Evolutionary conservation across 441 rosid genomes (phyloP), one percentile per base, ranked within the genome.

Genomic region (Gossypium schwendimanii): DNA sequence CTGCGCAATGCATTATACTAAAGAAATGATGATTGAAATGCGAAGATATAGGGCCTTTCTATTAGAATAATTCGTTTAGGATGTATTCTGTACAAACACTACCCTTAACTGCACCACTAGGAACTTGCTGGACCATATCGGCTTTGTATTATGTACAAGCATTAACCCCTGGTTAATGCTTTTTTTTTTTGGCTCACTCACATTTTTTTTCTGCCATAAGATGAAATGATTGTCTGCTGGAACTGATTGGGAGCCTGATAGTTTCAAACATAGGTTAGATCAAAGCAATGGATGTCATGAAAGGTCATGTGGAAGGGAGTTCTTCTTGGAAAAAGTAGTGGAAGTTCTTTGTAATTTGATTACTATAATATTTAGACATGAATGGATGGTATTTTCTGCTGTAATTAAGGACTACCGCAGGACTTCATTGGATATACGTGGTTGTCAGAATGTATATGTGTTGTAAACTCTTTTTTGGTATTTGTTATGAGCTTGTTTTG

Each of bases 361-460:
- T 36, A 9, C 23, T 17, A 18, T 18, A 14, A 63, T 18, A 63
- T 3, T 17, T 63, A 36, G 24, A 33, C 66, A 62, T 63, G 67
- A 15, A 17, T 15, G 47, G 49, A 61, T 17, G 24, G 49, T 17
- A 36, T 63, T 63, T 36, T 36, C 50, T 63, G 24, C 50, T 36
- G 49, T 63, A 33, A 62, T 39, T 62, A 33, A 12, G 24, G 47
- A 62, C 36, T 62, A 36, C 36, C 0, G 66, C 24, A 1, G 66
- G 66, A 26, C 36, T 60, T 1, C 8, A 17, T 33, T 66, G 70
- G 12, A 49, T 62, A 70, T 71, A 33, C 54, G 63, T 71, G 10
- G 36, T 62, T 33, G 17, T 63, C 2, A 63, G 67, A 36, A 57
- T 2, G 17, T 39, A 60, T n/a, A 60, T 15, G 6, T 60, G 11